Evolutionary conservation across 1,139 yeast species (phyloP).

Genomic region (Pichia sp.): DNA sequence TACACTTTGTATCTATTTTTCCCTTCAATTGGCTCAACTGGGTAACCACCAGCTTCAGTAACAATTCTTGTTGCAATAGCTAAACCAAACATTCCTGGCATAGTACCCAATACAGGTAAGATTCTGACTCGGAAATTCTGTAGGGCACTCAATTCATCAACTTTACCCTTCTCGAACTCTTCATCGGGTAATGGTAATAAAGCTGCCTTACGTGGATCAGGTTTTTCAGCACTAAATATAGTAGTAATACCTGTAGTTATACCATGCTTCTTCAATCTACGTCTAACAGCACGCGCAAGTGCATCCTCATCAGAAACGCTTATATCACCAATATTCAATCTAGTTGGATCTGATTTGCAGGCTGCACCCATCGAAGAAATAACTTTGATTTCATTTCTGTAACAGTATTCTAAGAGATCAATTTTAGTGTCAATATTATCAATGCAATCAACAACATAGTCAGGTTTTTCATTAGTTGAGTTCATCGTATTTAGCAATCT

Average conservation of each 20-base stretch:
- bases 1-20: constrained; percentile 78
- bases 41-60: constrained; percentile 78
- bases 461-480: constrained; percentile 41
- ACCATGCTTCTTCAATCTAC: constrained; percentile 74
- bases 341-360: constrained; percentile 77
- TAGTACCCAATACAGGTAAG: constrained; percentile 88
- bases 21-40: constrained; percentile 85
- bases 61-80: constrained; percentile 79
- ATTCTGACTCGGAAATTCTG: constrained; percentile 89
- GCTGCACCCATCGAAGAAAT: constrained; percentile 96
- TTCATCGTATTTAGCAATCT: constrained; percentile 37
- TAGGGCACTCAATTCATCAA: constrained; percentile 79
- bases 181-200: constrained; percentile 76
- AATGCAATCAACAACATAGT: constrained; percentile 84
- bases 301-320: constrained; percentile 88
- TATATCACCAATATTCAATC: constrained; percentile 74
- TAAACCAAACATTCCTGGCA: constrained; percentile 94
- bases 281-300: constrained; percentile 77
- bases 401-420: constrained; percentile 71
- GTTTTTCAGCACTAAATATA: constrained; percentile 90
- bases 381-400: constrained; percentile 50
- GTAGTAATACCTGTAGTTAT: constrained; percentile 72
- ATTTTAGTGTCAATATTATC: constrained; percentile 94
- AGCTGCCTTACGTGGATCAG: constrained; percentile 88
- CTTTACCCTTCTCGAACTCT: constrained; percentile 72